Evolutionary conservation across 768 basidiomycete genomes (phyloP).

Genomic region (Suillus sp.): DNA sequence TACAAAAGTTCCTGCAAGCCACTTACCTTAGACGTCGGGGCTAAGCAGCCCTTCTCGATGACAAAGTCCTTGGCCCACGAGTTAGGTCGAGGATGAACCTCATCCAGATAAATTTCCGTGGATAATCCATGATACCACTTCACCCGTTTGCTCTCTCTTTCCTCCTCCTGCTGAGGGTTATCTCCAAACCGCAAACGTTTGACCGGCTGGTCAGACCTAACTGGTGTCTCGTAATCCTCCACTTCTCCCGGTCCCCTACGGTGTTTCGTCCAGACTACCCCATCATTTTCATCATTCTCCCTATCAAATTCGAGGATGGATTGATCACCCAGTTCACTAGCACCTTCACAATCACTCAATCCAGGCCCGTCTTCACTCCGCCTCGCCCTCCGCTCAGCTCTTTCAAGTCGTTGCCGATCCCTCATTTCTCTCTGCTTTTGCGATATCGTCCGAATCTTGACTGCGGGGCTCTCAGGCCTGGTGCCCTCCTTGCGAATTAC

Average conservation of each 20-base stretch:
- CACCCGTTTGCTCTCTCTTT: slow-evolving; percentile 54
- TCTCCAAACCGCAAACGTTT: slow-evolving; percentile 44
- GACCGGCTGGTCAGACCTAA: slow-evolving; percentile 40
- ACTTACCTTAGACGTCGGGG: slow-evolving; percentile 66
- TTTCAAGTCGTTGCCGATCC: slow-evolving; percentile 50
- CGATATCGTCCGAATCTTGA: slow-evolving; percentile 66
- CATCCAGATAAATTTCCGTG: slow-evolving; percentile 62
- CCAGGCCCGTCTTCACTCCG: slow-evolving; percentile 39
- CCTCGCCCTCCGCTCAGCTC: slow-evolving; percentile 63
- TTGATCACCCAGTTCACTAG: slow-evolving; percentile 15
- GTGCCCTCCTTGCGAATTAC: slow-evolving; percentile 68
- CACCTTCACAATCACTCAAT: slow-evolving; percentile 35
- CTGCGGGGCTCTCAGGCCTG: slow-evolving; percentile 78
- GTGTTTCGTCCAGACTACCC: slow-evolving; percentile 41
- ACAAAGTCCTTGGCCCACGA: slow-evolving; percentile 43
- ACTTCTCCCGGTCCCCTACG: slow-evolving; percentile 76
- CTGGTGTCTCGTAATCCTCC: slow-evolving; percentile 75
- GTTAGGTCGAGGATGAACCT: slow-evolving; percentile 55
- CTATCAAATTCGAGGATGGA: slow-evolving; percentile 8
- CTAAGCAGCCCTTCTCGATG: slow-evolving; percentile 64
- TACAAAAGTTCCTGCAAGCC: neutral
- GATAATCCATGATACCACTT: slow-evolving; percentile 78
- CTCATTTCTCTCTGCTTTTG: slow-evolving; percentile 72
- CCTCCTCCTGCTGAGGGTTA: slow-evolving; percentile 31
- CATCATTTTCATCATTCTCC: slow-evolving; percentile 30